Conservation (phyloP, 1,139 yeast genomes). For the Lodderomyces beijingensis region DNA sequence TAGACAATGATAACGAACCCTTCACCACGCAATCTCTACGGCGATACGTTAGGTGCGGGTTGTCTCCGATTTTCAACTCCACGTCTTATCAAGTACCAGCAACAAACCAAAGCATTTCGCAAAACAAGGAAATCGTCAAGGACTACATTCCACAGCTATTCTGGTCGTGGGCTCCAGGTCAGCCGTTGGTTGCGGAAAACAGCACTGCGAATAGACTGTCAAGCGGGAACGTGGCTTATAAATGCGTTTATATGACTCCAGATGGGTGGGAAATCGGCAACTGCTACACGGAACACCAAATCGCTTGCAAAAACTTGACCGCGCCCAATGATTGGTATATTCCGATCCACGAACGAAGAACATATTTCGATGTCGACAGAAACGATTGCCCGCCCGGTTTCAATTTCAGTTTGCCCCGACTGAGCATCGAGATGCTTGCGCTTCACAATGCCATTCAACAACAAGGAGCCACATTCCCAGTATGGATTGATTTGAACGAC, state of each 20-base stretch:
- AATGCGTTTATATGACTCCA: conserved; percentile 55
- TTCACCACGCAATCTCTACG: conserved; percentile 31
- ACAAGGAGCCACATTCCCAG: conserved; percentile 23
- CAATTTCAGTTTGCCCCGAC: conserved; percentile 54
- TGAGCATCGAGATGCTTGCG: conserved; percentile 36
- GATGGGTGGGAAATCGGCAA: conserved; percentile 58
- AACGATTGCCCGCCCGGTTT: conserved; percentile 49
- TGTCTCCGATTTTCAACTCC: conserved; percentile 53
- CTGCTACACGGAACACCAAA: conserved; percentile 53
- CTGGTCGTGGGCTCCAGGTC: conserved; percentile 71
- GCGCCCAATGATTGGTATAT: conserved; percentile 49
- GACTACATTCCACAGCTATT: conserved; percentile 29
- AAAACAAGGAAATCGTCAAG: conserved; percentile 16
- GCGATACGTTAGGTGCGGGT: conserved; percentile 49
- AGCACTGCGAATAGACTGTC: neutral
- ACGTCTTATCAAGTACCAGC: conserved; percentile 19
- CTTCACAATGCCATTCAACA: conserved; percentile 20
- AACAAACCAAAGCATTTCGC: conserved; percentile 3
- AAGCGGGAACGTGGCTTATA: conserved; percentile 33
- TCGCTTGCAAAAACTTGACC: conserved; percentile 50
- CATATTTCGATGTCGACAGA: conserved; percentile 50
- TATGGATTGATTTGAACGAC: conserved; percentile 87
- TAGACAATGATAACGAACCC: conserved; percentile 26
- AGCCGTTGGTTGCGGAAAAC: conserved; percentile 24
- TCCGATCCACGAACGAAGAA: conserved; percentile 22